Base-by-base conservation (phyloP, 345 rosid species). In the Populus ilicifolia region DNA sequence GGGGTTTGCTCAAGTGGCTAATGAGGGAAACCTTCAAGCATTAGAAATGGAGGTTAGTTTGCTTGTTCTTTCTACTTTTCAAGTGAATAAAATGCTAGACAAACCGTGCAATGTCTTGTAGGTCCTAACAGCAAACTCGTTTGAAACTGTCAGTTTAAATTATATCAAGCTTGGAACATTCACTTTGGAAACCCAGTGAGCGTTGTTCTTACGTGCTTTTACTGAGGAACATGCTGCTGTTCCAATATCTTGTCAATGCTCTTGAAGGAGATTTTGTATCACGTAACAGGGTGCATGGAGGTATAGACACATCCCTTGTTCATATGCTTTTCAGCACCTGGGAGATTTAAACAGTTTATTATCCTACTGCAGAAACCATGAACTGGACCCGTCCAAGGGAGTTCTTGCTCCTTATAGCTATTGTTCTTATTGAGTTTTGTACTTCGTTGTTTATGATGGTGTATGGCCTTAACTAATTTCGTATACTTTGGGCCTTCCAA, bases 381-480 rank as follows among this genome's bases (percentile, higher is more conserved):
- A 87, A 92, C 78, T 91, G 99, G 97, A 83, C 77, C 62, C 52
- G 87, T 69, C 50, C 91, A 80, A 87, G 89, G 87, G 93, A 90
- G 78, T 90, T 93, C 62, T 83, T 83, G 69, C 90, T 25, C 52
- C 73, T 77, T 68, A 44, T 39, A 36, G 29, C 67, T 67, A 33
- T 52, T 35, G 29, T 10, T 62, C 64, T 35, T 62, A 33, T 59
- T 46, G 38, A 54, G 80, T 65, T 46, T 52, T 39, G 7, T 74
- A 59, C 18, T 33, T 67, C 30, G 18, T 72, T 64, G 70, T 68
- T 20, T 73, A 13, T 59, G 56, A 20, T 33, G n/a, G 11, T 61
- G 85, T 30, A 27, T 27, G 29, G 29, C 65, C 36, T 78, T 50
- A 74, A 62, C 38, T 50, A 52, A 44, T 71, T 27, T 27, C 13